Evolutionary conservation across 257 asterid species (phyloP).

Genomic region (Przewalskia tangutica): DNA sequence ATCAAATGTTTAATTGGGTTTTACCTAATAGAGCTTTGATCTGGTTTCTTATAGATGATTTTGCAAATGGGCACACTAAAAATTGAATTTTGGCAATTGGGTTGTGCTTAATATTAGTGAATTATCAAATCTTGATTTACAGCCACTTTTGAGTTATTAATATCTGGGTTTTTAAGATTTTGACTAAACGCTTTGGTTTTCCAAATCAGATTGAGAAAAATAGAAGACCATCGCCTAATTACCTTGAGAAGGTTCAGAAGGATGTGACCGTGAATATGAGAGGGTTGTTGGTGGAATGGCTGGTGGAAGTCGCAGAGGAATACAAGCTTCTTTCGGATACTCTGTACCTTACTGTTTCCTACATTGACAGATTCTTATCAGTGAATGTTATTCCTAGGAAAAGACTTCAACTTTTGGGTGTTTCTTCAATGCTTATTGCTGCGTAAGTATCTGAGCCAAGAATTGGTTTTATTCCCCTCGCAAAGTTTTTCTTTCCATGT

Average conservation of each 20-base stretch:
- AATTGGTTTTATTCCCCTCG: background rate
- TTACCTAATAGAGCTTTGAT: background rate
- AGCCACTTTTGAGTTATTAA: background rate
- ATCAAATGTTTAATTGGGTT: background rate
- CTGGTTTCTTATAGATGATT: background rate
- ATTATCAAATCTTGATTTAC: background rate
- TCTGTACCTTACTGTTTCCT: conserved; percentile 47
- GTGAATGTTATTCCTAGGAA: conserved; percentile 34
- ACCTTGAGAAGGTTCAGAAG: conserved; percentile 47
- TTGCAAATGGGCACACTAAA: background rate
- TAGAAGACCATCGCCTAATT: conserved; percentile 49
- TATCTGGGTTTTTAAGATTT: background rate
- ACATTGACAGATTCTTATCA: conserved; percentile 68
- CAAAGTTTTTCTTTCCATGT: background rate
- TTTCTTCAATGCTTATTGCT: conserved; percentile 92
- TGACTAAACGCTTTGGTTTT: background rate
- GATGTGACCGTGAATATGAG: conserved; percentile 80
- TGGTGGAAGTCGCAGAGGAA: conserved; percentile 87
- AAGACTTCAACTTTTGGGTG: conserved; percentile 86
- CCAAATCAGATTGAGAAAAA: conserved; percentile 40
- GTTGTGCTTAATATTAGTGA: background rate
- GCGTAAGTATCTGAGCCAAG: conserved; percentile 42
- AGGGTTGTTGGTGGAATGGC: conserved; percentile 78
- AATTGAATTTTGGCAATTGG: background rate
- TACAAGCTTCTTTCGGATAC: conserved; percentile 77